phyloP scores from a whole-genome alignment of 2,329 filamentous ascomycete genomes.

The Colletotrichum melonis region DNA sequence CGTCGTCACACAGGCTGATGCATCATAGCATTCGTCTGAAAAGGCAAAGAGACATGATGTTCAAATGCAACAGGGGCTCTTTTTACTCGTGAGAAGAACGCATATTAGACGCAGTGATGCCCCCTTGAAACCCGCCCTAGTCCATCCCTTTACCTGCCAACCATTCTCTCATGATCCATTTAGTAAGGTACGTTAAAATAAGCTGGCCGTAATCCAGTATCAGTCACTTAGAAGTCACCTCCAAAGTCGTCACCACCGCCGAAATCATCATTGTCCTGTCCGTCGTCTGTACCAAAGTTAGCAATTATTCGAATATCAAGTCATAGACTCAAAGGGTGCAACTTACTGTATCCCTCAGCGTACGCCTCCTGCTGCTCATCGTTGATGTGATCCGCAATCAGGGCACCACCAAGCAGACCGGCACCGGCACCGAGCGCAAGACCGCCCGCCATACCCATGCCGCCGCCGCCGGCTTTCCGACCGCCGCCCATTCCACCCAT shows the following conservation, averaged over 20 bases:
- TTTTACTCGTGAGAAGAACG: background rate
- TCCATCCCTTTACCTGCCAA: background rate
- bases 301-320: background rate
- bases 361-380: conserved; percentile 70
- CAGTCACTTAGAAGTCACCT: conserved; percentile 51
- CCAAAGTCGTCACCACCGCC: conserved; percentile 45
- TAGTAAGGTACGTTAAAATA: background rate
- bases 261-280: conserved; percentile 39
- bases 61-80: background rate
- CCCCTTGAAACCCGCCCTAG: background rate
- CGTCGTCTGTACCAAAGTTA: conserved; percentile 36
- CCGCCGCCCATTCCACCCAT: conserved; percentile 52
- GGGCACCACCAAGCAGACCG: conserved; percentile 80
- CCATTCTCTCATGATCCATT: background rate
- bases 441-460: conserved; percentile 74
- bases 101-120: conserved; percentile 17
- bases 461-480: conserved; percentile 46
- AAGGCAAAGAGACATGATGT: background rate
- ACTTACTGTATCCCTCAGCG: conserved; percentile 55
- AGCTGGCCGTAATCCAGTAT: too few species aligned
- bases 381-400: conserved; percentile 76
- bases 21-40: background rate
- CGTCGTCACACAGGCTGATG: background rate
- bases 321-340: too few species aligned
- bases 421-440: conserved; percentile 84